A percentile compares a stretch with the other conserved stretches of the same genome.
Conservation (phyloP, 2,329 filamentous ascomycete species). For the Cladobotryum mycophilum region DNA sequence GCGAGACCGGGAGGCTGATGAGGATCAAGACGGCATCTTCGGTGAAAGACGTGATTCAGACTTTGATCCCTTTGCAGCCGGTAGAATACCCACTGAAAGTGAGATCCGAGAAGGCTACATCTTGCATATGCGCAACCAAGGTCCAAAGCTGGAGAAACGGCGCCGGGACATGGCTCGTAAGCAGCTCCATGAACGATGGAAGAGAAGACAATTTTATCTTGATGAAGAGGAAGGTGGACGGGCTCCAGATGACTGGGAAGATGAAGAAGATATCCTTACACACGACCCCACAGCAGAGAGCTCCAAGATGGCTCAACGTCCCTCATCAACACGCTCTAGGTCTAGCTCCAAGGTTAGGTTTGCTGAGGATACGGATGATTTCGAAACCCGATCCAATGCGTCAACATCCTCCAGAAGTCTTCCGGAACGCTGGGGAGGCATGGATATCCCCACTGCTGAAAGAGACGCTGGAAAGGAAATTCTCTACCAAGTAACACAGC, state of each 20-base stretch:
- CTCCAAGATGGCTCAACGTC: slow-evolving; percentile 34
- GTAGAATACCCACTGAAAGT: slow-evolving; percentile 31
- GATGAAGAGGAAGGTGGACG: slow-evolving; percentile 75
- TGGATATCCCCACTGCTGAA: slow-evolving; percentile 74
- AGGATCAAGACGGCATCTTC: slow-evolving; percentile 11
- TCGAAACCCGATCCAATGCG: slow-evolving; percentile 63
- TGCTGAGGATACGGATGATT: slow-evolving; percentile 63
- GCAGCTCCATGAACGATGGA: slow-evolving; percentile 66
- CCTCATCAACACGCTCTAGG: slow-evolving; percentile 39
- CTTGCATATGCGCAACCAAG: slow-evolving; percentile 29
- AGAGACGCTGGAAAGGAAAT: slow-evolving; percentile 81
- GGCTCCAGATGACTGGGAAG: slow-evolving; percentile 58
- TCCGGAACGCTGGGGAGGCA: slow-evolving; percentile 69
- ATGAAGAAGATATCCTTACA: slow-evolving; percentile 51
- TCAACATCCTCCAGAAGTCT: slow-evolving; percentile 67
- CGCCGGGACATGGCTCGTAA: slow-evolving; percentile 40
- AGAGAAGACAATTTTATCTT: slow-evolving; percentile 70
- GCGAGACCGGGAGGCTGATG: slow-evolving; percentile 18
- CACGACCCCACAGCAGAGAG: slow-evolving; percentile 31
- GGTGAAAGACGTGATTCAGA: neutral
- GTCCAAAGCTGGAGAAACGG: slow-evolving; percentile 33
- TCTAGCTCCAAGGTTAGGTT: slow-evolving; percentile 78
- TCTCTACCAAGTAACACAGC: slow-evolving; percentile 83
- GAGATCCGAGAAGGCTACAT: slow-evolving; percentile 34
- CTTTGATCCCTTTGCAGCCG: slow-evolving; percentile 16